Percentiles rank a stretch among this genome's conserved stretches.
These are phyloP conservation scores for Trichosanthes cucumerina DNA, from an alignment of 306 rosid genomes.

Conservation along the genomic window DNA sequence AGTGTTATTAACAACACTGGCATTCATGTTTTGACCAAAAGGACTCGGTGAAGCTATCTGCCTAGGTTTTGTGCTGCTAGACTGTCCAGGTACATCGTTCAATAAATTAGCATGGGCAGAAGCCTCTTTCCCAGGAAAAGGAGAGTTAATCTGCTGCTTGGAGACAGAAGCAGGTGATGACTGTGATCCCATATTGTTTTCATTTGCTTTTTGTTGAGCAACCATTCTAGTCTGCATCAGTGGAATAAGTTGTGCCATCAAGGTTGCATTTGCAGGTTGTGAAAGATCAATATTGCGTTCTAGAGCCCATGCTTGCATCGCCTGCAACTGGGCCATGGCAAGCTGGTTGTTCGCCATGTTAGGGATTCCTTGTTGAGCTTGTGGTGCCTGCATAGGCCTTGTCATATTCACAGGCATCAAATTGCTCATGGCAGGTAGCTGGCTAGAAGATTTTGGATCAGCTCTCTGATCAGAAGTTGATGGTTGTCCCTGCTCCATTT, in stretches of 20 bases:
- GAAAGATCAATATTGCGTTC: conserved; percentile 77
- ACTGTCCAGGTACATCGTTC: conserved; percentile 57
- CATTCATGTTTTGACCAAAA: conserved; percentile 36
- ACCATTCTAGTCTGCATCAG: conserved; percentile 64
- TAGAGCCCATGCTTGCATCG: conserved; percentile 76
- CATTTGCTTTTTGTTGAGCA: conserved; percentile 55
- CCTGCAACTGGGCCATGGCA: conserved; percentile 54
- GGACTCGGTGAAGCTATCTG: conserved; percentile 58
- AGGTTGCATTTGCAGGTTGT: conserved; percentile 58
- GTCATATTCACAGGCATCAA: conserved; percentile 48
- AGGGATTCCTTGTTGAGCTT: conserved; percentile 48
- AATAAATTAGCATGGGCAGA: conserved; percentile 69
- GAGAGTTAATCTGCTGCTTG: conserved; percentile 70
- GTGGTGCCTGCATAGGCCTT: conserved; percentile 53
- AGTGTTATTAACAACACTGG: conserved; percentile 38
- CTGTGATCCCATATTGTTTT: conserved; percentile 47
- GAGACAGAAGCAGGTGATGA: conserved; percentile 49
- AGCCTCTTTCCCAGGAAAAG: conserved; percentile 51
- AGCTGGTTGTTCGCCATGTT: conserved; percentile 57
- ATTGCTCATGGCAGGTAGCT: conserved; percentile 39
- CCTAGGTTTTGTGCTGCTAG: conserved; percentile 55
- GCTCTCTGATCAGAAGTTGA: conserved; percentile 51
- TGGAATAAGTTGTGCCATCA: conserved; percentile 64
- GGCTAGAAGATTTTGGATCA: conserved; percentile 51
- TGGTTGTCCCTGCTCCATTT: conserved; percentile 61